Evolutionary conservation across 2,329 filamentous ascomycete species (phyloP).

Genomic region (Diaporthe velutina): DNA sequence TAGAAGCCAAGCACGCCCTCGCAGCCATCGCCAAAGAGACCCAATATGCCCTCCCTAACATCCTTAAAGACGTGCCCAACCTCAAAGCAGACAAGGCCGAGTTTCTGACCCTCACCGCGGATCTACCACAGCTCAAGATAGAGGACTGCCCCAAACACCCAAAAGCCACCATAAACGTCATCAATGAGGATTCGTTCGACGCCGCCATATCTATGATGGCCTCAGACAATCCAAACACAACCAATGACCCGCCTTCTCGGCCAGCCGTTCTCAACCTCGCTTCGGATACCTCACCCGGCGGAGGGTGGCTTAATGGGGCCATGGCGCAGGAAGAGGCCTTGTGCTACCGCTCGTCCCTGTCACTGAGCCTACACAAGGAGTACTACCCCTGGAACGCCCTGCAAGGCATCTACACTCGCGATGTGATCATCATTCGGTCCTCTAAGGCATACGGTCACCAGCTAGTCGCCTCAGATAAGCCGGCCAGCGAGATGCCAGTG

Average conservation of each 20-base stretch:
- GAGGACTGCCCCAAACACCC: conserved; percentile 57
- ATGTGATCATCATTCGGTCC: conserved; percentile 49
- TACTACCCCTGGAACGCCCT: conserved; percentile 44
- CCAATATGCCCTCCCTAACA: conserved; percentile 57
- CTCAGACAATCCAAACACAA: neutral
- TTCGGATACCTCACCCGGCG: conserved; percentile 68
- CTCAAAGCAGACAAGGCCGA: conserved; percentile 53
- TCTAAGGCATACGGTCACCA: conserved; percentile 44
- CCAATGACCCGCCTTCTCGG: conserved; percentile 42
- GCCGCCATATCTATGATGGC: conserved; percentile 57
- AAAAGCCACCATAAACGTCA: conserved; percentile 56
- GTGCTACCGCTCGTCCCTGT: conserved; percentile 72
- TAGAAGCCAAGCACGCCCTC: conserved; percentile 46
- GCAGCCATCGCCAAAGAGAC: conserved; percentile 61
- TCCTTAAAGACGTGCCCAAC: conserved; percentile 59
- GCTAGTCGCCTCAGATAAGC: conserved; percentile 43
- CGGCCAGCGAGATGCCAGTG: conserved; percentile 56
- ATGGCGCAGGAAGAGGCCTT: conserved; percentile 78
- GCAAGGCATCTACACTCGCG: conserved; percentile 48
- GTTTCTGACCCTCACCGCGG: conserved; percentile 51
- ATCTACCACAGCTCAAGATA: conserved; percentile 54
- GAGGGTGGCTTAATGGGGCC: conserved; percentile 73
- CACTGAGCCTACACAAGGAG: conserved; percentile 56
- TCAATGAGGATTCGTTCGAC: conserved; percentile 70
- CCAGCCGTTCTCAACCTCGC: conserved; percentile 78